Evolutionary conservation across 2,329 filamentous ascomycete genomes (phyloP).

Genomic region (Neopestalotiopsis rosae): DNA sequence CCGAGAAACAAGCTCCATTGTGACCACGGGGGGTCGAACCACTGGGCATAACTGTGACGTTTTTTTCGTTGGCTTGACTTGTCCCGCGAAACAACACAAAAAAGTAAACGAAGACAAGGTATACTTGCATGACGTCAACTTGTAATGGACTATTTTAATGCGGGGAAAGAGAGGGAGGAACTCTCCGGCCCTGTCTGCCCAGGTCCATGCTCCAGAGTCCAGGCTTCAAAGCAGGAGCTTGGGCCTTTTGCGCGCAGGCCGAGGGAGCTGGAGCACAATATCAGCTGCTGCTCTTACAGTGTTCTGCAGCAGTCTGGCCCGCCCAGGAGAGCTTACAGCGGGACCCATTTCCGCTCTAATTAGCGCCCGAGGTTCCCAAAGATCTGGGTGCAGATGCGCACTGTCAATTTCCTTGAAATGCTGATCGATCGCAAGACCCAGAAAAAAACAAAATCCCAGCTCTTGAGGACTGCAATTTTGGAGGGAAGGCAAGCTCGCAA

Average conservation of each 20-base stretch:
- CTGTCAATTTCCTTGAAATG: not conserved
- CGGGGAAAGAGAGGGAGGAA: conserved; percentile 29
- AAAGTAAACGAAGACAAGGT: not conserved
- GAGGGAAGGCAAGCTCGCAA: not conserved
- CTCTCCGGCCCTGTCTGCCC: conserved; percentile 1
- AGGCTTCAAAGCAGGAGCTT: conserved; percentile 6
- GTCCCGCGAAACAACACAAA: not conserved
- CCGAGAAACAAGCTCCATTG: not conserved
- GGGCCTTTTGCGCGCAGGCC: conserved; percentile 1
- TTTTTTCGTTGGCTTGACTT: not conserved
- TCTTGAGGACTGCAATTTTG: not conserved
- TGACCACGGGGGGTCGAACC: not conserved
- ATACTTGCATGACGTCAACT: conserved; percentile 33
- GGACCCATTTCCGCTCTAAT: not conserved
- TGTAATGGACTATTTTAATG: conserved; percentile 24
- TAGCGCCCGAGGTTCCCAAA: not conserved
- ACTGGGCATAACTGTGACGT: not conserved
- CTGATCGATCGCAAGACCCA: not conserved
- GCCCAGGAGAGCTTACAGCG: not conserved
- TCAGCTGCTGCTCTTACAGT: too few species aligned
- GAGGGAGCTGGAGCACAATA: too few species aligned
- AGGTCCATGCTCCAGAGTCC: not conserved
- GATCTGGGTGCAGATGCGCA: not conserved
- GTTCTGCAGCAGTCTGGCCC: not conserved
- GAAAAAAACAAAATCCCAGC: not conserved